These are phyloP conservation scores for Trametes cingulata DNA, from an alignment of 768 basidiomycete species.

Conservation along the genomic window DNA sequence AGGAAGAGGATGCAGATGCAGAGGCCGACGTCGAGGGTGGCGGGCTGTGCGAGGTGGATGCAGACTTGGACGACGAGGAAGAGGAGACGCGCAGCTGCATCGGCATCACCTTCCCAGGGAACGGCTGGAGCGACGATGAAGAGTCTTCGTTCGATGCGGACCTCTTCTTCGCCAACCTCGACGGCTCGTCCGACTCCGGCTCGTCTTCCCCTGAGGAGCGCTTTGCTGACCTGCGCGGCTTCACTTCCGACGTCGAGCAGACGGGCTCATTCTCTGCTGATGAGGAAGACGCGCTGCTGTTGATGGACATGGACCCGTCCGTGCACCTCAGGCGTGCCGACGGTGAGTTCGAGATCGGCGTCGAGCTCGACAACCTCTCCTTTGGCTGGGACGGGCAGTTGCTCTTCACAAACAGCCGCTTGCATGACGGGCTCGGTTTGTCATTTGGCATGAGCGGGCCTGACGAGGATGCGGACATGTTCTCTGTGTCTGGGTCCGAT, in stretches of 20 bases:
- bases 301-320: constrained; percentile 32
- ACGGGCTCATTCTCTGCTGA: constrained; percentile 28
- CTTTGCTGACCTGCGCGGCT: constrained; percentile 41
- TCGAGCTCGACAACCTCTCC: constrained; percentile 30
- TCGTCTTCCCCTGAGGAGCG: constrained; percentile 48
- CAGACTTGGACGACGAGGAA: constrained; percentile 29
- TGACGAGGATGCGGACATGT: constrained; percentile 47
- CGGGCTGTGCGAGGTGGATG: constrained; percentile 20
- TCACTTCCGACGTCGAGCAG: constrained; percentile 26
- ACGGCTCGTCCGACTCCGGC: constrained; percentile 52
- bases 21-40: constrained; percentile 37
- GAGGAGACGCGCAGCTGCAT: constrained; percentile 33
- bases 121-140: constrained; percentile 75
- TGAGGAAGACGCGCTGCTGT: constrained; percentile 30
- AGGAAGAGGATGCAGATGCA: constrained; percentile 46
- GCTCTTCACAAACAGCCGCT: constrained; percentile 20
- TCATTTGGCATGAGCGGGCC: constrained; percentile 33
- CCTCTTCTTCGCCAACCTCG: constrained; percentile 79
- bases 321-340: constrained; percentile 26
- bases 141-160: constrained; percentile 83
- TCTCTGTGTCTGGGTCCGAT: constrained; percentile 42
- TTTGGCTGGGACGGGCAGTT: constrained; percentile 31
- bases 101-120: constrained; percentile 55
- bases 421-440: constrained; percentile 17
- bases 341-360: constrained; percentile 30